Evolutionary conservation across 2,329 filamentous ascomycete genomes (phyloP).

Genomic region (Stenocarpella maydis): DNA sequence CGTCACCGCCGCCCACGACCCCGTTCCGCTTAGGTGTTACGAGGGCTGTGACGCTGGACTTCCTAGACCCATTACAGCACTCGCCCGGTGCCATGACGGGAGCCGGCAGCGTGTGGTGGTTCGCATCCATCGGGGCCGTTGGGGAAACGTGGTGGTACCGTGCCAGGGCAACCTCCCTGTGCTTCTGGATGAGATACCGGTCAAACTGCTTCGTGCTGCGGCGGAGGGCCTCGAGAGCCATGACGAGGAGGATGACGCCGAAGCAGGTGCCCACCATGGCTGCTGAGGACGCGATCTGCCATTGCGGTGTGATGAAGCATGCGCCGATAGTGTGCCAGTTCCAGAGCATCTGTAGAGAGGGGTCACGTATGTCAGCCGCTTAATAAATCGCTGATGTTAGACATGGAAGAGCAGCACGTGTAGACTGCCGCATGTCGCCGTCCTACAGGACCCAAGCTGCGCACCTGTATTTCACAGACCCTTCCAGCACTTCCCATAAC

Average conservation of each 20-base stretch:
- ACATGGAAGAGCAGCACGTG: fast-evolving
- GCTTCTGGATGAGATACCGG: slow-evolving; percentile 65
- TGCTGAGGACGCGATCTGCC: slow-evolving; percentile 73
- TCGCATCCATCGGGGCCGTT: slow-evolving; percentile 29
- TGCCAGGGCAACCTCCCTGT: slow-evolving; percentile 40
- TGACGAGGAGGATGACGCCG: slow-evolving; percentile 77
- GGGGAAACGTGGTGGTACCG: slow-evolving; percentile 37
- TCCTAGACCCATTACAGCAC: slow-evolving; percentile 9
- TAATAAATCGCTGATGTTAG: no score
- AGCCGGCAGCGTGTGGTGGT: background rate
- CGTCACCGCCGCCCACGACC: background rate
- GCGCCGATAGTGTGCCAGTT: slow-evolving; percentile 54
- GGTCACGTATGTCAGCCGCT: background rate
- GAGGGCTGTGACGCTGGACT: slow-evolving; percentile 8
- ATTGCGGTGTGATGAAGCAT: slow-evolving; percentile 72
- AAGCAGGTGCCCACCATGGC: slow-evolving; percentile 86
- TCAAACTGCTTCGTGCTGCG: slow-evolving; percentile 78
- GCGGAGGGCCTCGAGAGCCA: slow-evolving; percentile 76
- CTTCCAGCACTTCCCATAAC: slow-evolving; percentile 12
- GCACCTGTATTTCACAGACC: slow-evolving; percentile 25
- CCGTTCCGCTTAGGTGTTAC: background rate
- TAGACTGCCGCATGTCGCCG: background rate
- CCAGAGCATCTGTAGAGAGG: slow-evolving; percentile 52
- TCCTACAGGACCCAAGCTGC: background rate
- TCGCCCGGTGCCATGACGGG: slow-evolving; percentile 23